These are phyloP conservation scores for Cerioporus squamosus DNA, from an alignment of 1,284 basidiomycete genomes.

Conservation along the genomic window DNA sequence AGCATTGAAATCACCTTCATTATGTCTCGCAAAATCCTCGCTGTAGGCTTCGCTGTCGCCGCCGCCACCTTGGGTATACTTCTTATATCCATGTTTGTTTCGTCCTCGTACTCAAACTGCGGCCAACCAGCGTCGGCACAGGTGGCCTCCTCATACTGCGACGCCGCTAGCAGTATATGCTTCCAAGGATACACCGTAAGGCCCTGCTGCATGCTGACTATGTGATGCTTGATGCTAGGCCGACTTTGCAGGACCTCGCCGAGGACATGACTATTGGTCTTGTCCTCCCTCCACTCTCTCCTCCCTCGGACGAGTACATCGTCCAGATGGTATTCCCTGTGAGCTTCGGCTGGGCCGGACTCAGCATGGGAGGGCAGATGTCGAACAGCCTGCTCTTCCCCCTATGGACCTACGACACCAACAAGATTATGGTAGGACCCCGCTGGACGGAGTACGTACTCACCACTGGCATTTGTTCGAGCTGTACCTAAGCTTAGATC, in stretches of 20 bases:
- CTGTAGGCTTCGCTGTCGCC: conserved; percentile 2
- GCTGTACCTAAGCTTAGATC: neutral
- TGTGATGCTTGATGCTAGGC: neutral
- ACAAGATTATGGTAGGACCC: conserved; percentile 30
- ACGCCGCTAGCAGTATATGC: conserved; percentile 33
- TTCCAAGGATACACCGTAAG: conserved; percentile 32
- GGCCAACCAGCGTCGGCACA: conserved; percentile 24
- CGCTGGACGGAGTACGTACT: conserved; percentile 32
- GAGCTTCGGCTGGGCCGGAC: conserved; percentile 32
- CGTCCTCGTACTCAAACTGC: neutral
- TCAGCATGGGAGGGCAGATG: conserved; percentile 35
- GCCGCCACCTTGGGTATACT: conserved; percentile 14
- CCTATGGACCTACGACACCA: conserved; percentile 29
- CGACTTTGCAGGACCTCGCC: conserved; percentile 24
- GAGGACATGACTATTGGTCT: conserved; percentile 34
- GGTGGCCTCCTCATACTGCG: conserved; percentile 29
- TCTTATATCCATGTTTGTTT: neutral
- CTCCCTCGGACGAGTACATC: conserved; percentile 33
- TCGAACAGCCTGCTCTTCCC: conserved; percentile 35
- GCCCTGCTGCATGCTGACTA: neutral
- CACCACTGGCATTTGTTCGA: neutral
- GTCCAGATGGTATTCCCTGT: conserved; percentile 32
- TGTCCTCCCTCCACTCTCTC: conserved; percentile 31
- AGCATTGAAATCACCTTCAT: neutral
- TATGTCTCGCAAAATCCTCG: conserved; percentile 10